Conservation (phyloP, 2,329 filamentous ascomycete genomes). For the Lomentospora prolificans region DNA sequence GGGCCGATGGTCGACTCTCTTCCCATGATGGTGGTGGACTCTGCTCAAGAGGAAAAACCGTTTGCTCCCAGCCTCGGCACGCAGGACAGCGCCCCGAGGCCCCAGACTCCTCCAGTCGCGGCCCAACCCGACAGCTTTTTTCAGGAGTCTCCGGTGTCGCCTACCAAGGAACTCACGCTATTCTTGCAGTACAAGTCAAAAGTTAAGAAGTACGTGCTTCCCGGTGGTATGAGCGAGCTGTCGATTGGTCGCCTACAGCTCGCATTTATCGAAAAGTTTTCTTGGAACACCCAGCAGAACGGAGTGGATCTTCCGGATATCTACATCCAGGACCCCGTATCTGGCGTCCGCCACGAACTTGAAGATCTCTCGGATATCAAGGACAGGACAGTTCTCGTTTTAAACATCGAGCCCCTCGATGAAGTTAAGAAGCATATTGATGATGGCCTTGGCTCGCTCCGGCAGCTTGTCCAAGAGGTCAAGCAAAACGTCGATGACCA, state of each 20-base stretch:
- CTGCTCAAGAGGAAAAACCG: conserved; percentile 19
- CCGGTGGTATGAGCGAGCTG: conserved; percentile 74
- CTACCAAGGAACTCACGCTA: conserved; percentile 79
- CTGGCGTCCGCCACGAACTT: conserved; percentile 90
- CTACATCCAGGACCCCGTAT: conserved; percentile 92
- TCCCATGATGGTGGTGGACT: conserved; percentile 22
- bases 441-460: conserved; percentile 74
- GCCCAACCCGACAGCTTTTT: conserved; percentile 33
- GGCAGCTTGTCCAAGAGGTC: conserved; percentile 74
- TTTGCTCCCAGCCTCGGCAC: not conserved
- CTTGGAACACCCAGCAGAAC: conserved; percentile 95
- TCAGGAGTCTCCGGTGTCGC: conserved; percentile 49
- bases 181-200: conserved; percentile 96
- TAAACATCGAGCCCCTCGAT: conserved; percentile 87
- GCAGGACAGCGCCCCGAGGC: conserved; percentile 13
- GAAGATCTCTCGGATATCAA: conserved; percentile 91
- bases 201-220: conserved; percentile 88
- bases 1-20: conserved; percentile 44
- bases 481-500: conserved; percentile 79
- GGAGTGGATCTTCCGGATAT: conserved; percentile 91
- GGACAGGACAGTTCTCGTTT: conserved; percentile 85
- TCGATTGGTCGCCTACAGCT: conserved; percentile 83
- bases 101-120: conserved; percentile 11
- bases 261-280: conserved; percentile 98
- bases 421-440: conserved; percentile 96